These are phyloP conservation scores for Irineochytrium annulatum DNA, from an alignment of 192 early-diverging fungal species.

Conservation along the genomic window DNA sequence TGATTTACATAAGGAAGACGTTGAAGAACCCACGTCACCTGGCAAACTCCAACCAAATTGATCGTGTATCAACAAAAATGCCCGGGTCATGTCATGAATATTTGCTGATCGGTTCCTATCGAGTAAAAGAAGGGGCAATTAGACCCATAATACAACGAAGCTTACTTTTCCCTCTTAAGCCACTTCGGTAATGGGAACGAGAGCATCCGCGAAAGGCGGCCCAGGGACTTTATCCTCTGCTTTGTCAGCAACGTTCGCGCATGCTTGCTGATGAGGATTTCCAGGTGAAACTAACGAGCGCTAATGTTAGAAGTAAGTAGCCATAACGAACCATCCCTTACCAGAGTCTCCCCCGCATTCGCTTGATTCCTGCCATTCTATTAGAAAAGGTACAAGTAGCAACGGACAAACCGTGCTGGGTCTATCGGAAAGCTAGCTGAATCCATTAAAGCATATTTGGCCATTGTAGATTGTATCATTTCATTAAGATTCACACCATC, in stretches of 20 bases:
- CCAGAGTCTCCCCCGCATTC: background rate
- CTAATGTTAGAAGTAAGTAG: conserved; percentile 3
- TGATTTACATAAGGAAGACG: background rate
- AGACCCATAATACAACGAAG: background rate
- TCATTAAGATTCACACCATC: background rate
- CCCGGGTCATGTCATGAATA: conserved; percentile 16
- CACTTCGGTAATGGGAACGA: conserved; percentile 24
- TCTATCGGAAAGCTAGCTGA: background rate
- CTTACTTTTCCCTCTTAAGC: conserved; percentile 27
- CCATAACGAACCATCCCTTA: background rate
- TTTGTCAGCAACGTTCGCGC: conserved; percentile 18
- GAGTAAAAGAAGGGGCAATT: background rate
- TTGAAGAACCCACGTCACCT: conserved; percentile 2
- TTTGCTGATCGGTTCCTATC: conserved; percentile 8
- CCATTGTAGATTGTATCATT: background rate
- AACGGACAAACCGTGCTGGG: background rate
- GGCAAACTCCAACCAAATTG: conserved; percentile 37
- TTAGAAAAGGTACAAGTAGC: background rate
- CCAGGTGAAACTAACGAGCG: conserved; percentile 23
- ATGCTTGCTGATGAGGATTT: conserved; percentile 33
- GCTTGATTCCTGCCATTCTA: background rate
- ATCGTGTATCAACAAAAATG: conserved; percentile 27
- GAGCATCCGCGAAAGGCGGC: conserved; percentile 24
- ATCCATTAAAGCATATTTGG: background rate
- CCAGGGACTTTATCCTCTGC: conserved; percentile 20